Conservation (phyloP, 768 basidiomycete genomes). For the Boletus reticuloceps region DNA sequence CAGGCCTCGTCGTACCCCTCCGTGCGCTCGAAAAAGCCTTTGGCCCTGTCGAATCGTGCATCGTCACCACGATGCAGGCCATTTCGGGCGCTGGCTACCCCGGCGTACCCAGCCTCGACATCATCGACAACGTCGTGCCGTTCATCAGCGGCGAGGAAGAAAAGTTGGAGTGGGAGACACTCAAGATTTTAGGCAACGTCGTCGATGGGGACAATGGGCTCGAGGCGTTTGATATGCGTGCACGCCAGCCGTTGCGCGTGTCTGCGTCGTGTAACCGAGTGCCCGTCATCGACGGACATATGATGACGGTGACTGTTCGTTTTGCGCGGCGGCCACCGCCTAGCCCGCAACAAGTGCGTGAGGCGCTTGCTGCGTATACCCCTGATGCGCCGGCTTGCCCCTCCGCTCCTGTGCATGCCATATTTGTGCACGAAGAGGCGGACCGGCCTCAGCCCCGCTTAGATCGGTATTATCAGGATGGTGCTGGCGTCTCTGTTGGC, state of each 20-base stretch:
- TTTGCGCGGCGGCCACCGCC: slow-evolving; percentile 82
- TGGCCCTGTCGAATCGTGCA: slow-evolving; percentile 87
- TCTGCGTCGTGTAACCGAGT: slow-evolving; percentile 95
- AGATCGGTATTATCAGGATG: slow-evolving; percentile 86
- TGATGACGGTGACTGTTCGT: slow-evolving; percentile 83
- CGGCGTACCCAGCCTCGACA: slow-evolving; percentile 84
- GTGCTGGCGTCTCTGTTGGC: slow-evolving; percentile 89
- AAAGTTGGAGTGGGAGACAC: slow-evolving; percentile 98
- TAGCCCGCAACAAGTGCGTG: slow-evolving; percentile 80
- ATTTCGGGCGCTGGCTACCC: slow-evolving; percentile 99
- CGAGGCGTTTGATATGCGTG: slow-evolving; percentile 82
- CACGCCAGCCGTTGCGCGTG: slow-evolving; percentile 75
- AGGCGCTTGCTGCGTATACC: slow-evolving; percentile 71
- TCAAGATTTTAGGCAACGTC: slow-evolving; percentile 93
- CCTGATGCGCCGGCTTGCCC: slow-evolving; percentile 81
- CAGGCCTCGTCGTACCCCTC: slow-evolving; percentile 89
- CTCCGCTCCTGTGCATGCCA: slow-evolving; percentile 78
- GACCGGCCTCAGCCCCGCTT: slow-evolving; percentile 94
- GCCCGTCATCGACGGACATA: slow-evolving; percentile 94
- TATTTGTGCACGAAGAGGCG: slow-evolving; percentile 88
- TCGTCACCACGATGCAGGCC: slow-evolving; percentile 97
- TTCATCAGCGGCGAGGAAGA: slow-evolving; percentile 94
- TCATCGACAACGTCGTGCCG: slow-evolving; percentile 94
- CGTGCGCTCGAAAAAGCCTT: slow-evolving; percentile 86
- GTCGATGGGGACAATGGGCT: slow-evolving; percentile 50